Evolutionary conservation across 768 basidiomycete species (phyloP).

Genomic region (Phlebiopsis gigantea): DNA sequence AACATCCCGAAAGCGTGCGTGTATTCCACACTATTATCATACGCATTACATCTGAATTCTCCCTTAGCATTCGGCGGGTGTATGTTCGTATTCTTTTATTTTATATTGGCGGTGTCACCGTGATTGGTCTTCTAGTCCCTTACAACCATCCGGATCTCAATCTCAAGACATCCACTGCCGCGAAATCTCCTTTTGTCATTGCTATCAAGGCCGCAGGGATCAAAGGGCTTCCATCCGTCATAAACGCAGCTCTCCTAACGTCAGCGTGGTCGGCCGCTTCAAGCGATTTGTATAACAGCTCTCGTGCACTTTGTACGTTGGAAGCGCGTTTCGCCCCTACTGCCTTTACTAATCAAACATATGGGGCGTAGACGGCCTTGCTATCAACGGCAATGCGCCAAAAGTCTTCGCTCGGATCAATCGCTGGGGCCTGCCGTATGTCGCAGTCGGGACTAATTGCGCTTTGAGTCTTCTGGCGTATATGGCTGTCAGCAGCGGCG

Average conservation of each 20-base stretch:
- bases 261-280: constrained; percentile 37
- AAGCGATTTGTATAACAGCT: constrained; percentile 35
- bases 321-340: neutral
- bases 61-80: constrained; percentile 30
- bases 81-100: constrained; percentile 49
- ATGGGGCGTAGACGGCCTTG: constrained; percentile 61
- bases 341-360: constrained; percentile 1
- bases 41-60: too few relatives aligned
- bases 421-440: constrained; percentile 69
- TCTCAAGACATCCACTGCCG: constrained; percentile 33
- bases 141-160: constrained; percentile 39
- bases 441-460: constrained; percentile 64
- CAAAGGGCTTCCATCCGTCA: constrained; percentile 44
- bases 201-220: constrained; percentile 54
- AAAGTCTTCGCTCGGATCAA: constrained; percentile 67
- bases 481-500: constrained; percentile 66
- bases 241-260: constrained; percentile 26
- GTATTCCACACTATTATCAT: neutral
- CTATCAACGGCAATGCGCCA: constrained; percentile 76
- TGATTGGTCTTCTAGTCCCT: constrained; percentile 46
- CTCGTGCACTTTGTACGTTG: constrained; percentile 32
- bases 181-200: constrained; percentile 53
- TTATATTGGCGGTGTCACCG: constrained; percentile 37
- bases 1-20: constrained; percentile 32
- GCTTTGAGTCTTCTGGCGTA: constrained; percentile 66